A percentile compares a stretch with the other conserved stretches of the same genome.
Evolutionary conservation across 1,284 basidiomycete genomes (phyloP).

Genomic region (Moesziomyces parantarcticus): DNA sequence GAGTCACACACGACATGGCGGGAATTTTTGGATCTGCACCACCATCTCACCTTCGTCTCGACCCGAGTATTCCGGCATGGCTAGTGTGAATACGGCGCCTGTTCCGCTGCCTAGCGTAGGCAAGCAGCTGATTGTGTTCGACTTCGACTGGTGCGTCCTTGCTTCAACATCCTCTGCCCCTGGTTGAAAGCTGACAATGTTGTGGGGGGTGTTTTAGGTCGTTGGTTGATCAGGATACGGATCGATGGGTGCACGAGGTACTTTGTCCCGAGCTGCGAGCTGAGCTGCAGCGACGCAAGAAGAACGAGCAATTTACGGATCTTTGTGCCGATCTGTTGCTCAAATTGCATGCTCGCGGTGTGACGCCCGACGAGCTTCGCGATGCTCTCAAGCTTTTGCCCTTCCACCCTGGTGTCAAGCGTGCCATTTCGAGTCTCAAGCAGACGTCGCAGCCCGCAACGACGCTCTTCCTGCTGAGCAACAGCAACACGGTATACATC

Average conservation of each 20-base stretch:
- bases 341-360: slow-evolving; percentile 59
- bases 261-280: slow-evolving; percentile 85
- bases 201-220: slow-evolving; percentile 34
- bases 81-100: slow-evolving; percentile 41
- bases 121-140: slow-evolving; percentile 86
- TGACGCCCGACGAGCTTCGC: slow-evolving; percentile 80
- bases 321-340: slow-evolving; percentile 64
- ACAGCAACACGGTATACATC: slow-evolving; percentile 92
- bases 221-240: slow-evolving; percentile 90
- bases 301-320: slow-evolving; percentile 89
- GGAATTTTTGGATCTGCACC: background rate
- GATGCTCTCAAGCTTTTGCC: slow-evolving; percentile 82
- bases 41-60: background rate
- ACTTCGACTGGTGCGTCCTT: slow-evolving; percentile 94
- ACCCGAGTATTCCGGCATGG: too few species aligned
- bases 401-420: slow-evolving; percentile 94
- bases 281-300: slow-evolving; percentile 77
- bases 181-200: background rate
- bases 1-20: background rate
- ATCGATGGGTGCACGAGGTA: slow-evolving; percentile 95
- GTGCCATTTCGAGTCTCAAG: slow-evolving; percentile 83
- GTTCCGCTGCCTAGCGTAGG: slow-evolving; percentile 46
- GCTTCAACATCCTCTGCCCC: too few species aligned
- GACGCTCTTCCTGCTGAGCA: slow-evolving; percentile 86
- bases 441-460: slow-evolving; percentile 69